Base-by-base conservation (phyloP, 2,329 filamentous ascomycete genomes). In the Pseudocercospora vitis region DNA sequence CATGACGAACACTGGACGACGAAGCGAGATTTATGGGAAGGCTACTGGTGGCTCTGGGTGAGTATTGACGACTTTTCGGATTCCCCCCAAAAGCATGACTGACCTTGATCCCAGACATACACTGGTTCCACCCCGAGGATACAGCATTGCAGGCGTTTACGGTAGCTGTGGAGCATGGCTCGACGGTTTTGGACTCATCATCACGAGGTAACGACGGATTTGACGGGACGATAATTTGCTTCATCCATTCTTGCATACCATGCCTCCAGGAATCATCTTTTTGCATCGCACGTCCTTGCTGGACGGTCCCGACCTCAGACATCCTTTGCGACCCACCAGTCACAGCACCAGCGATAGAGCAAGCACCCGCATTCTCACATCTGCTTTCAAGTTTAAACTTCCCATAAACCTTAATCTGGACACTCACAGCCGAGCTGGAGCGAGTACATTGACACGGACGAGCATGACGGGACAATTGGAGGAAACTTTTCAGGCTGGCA, bases 121-220 rank as follows among this genome's bases (percentile, higher is more conserved):
- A 28, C 78, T 99, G 56, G 88, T 97, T 63, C 90, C 92, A 48
- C 94, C 94, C 8, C 81, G 88, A 62, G 92, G 92, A 45, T 96
- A 94, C 74, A 89, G 80, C 61, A 86, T 97, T 67, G 91, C 88
- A 57, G 94, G 94, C 55, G 80, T 97, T 59, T 87, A 89, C 8
- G 94, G 94, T 52, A 89, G 88, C 48, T 89, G 85, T 66, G 90
- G 80, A 31, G 70, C 81, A 45, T 95, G 89, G 89, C 75, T 96
- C 18, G 90, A 96, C 69, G 88, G 88, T 3, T 89, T 96, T 70
- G 87, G 88, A 7, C 78, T 96, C 52, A 84, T 97, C 65, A 88
- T 91, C 64, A 84, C 83, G 44, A 80, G 84, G 63, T 89, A 72
- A 82, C 40, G 24, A 45, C 24, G 40, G 40, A 45, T 45, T 14